Conservation (phyloP, 164 flowering plant species). For the Tetracentron sinense region DNA sequence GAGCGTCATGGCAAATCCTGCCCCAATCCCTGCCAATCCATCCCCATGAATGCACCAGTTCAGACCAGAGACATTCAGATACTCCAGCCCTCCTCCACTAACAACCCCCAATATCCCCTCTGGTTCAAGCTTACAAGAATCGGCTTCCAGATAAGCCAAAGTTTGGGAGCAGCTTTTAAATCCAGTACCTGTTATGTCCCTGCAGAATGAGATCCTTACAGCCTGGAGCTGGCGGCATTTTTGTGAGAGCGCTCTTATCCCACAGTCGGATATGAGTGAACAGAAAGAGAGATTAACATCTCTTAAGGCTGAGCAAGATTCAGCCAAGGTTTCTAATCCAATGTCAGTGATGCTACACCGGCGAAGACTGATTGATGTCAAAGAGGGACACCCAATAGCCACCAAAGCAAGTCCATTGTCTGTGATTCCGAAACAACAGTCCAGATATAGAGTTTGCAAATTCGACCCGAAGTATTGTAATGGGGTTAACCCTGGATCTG, state of each 20-base stretch:
- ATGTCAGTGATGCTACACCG: constrained; percentile 52
- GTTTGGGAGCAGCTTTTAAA: constrained; percentile 49
- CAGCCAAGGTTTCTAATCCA: constrained; percentile 46
- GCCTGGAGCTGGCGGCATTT: constrained; percentile 41
- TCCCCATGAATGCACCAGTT: constrained; percentile 31
- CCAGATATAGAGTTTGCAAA: constrained; percentile 39
- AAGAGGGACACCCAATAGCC: constrained; percentile 43
- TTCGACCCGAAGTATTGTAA: constrained; percentile 40
- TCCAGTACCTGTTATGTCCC: constrained; percentile 48
- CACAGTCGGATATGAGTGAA: constrained; percentile 44
- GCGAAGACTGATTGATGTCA: constrained; percentile 49
- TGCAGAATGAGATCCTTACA: constrained; percentile 43
- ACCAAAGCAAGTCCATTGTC: constrained; percentile 47
- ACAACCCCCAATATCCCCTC: constrained; percentile 49
- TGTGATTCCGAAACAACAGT: constrained; percentile 58
- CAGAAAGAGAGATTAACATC: constrained; percentile 57
- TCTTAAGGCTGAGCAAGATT: constrained; percentile 39
- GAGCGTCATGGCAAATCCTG: constrained; percentile 45
- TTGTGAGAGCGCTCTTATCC: constrained; percentile 37
- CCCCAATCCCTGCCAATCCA: constrained; percentile 48
- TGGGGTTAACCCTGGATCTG: constrained; percentile 41
- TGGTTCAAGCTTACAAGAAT: constrained; percentile 50
- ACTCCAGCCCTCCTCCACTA: constrained; percentile 58
- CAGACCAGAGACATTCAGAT: constrained; percentile 41
- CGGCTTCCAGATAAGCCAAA: constrained; percentile 55